Evolutionary conservation across 352 stramenopile genomes (phyloP), one percentile per base, ranked within the genome.

Genomic region (Phytophthora pluvialis): DNA sequence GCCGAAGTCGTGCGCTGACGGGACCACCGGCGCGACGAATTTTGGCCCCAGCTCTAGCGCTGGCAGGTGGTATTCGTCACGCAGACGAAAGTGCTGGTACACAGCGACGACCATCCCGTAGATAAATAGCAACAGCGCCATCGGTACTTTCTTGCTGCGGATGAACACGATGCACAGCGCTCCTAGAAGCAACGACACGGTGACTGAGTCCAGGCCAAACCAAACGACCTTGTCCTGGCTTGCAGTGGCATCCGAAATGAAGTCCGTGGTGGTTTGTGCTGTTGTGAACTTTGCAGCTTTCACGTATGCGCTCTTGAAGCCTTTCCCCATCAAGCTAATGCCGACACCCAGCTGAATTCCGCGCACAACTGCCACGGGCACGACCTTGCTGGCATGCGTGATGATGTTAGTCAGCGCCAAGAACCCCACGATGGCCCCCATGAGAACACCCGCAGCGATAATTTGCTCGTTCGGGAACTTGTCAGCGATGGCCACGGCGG

Each of bases 331-430:
- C 39, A 98, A 78, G 40, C 77, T 94, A 47, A 97, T 60, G 0
- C 94, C 94, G 38, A 98, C 88, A 46, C 94, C 94, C 16, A 98
- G 63, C 68, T 98, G 93, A 49, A 98, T 88, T 31, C 94, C 94
- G 11, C 83, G 83, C n/a, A 98, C 87, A 29, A 98, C 80, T 26
- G 86, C 70, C n/a, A 88, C 69, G n/a, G 94, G 93, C 15, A 98
- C 89, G 49, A 95, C 73, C 53, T 83, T 85, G 69, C 93, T 88
- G 31, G 98, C 89, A 32, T 94, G 43, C 38, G 96, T 93, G 67
- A 98, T 96, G 44, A 97, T 76, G 60, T 97, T 93, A 18, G 90
- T 98, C 18, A 83, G 43, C 7, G 89, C 88, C 12, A 98, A 68
- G 1, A 96, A 16, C 26, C 93, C 74, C 32, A 77, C 49, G 32